Evolutionary conservation across 257 asterid genomes (phyloP).

Genomic region (Solanum clarkiae): DNA sequence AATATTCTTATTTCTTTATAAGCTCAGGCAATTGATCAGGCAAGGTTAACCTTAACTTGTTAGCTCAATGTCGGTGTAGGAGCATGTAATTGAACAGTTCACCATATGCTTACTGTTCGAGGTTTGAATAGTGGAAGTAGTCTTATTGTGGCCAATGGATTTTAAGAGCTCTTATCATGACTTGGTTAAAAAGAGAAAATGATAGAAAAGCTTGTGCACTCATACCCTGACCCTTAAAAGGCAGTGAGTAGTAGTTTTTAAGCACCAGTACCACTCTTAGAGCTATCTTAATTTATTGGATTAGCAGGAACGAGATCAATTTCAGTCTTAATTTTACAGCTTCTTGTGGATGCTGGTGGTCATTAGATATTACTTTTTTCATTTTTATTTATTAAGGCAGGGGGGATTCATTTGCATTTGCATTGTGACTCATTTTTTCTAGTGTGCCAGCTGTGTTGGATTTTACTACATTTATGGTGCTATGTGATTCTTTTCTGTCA

Average conservation of each 20-base stretch:
- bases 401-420: background rate
- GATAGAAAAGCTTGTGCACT: background rate
- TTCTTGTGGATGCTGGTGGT: background rate
- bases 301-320: background rate
- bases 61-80: background rate
- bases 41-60: background rate
- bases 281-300: background rate
- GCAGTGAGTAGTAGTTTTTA: background rate
- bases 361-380: background rate
- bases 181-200: background rate
- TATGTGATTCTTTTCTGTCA: slow-evolving; percentile 23
- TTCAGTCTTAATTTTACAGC: background rate
- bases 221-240: background rate
- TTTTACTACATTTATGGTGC: background rate
- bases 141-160: background rate
- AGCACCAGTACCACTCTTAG: background rate
- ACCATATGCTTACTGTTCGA: background rate
- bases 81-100: background rate
- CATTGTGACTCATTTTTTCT: background rate
- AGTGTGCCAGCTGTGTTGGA: background rate
- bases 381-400: background rate
- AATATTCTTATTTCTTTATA: background rate
- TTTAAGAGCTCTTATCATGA: background rate
- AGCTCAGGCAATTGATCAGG: background rate
- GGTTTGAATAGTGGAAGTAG: background rate